phyloP scores from a whole-genome alignment of 495 filamentous ascomycete species.

The Pyrenopolyporus hunteri region DNA sequence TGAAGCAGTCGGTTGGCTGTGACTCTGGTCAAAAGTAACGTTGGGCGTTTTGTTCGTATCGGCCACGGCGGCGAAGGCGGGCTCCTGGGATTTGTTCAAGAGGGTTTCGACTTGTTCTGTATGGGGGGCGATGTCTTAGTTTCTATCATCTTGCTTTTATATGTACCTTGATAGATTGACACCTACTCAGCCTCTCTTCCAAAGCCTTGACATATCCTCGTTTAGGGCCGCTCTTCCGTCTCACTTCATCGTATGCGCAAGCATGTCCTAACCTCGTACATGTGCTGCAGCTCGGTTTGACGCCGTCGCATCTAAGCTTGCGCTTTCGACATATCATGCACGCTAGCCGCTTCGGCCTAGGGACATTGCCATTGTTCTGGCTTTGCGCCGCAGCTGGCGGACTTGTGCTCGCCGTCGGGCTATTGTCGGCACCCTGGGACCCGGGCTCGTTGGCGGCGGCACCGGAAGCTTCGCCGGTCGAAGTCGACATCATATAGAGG shows the following conservation, averaged over 20 bases:
- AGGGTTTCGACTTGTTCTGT: conserved; percentile 94
- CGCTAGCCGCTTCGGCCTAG: conserved; percentile 92
- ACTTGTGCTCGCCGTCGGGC: conserved; percentile 31
- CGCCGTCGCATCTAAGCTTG: conserved; percentile 83
- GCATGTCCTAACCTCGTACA: conserved; percentile 87
- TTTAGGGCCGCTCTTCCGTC: conserved; percentile 98
- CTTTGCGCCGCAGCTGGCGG: conserved; percentile 21
- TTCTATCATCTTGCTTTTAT: conserved; percentile 1
- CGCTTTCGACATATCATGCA: conserved; percentile 94
- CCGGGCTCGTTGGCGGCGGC: conserved; percentile 34
- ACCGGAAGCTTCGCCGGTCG: conserved; percentile 12
- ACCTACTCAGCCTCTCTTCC: conserved; percentile 89
- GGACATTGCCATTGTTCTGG: conserved; percentile 64
- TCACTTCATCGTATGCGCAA: conserved; percentile 94
- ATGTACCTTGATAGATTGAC: conserved; percentile 1
- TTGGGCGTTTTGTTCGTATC: conserved; percentile 43
- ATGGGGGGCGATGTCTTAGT: conserved; percentile 31
- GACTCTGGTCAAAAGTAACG: conserved; percentile 43
- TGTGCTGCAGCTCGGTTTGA: conserved; percentile 87
- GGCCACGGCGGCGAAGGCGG: conserved; percentile 41
- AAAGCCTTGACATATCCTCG: conserved; percentile 97
- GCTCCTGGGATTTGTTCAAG: conserved; percentile 72
- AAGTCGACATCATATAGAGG: conserved; percentile 20
- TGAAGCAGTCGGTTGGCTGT: conserved; percentile 43
- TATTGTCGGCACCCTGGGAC: conserved; percentile 39